A percentile compares a stretch with the other conserved stretches of the same genome.
Conservation (phyloP, 495 filamentous ascomycete genomes). For the Hyaloscypha variabilis region DNA sequence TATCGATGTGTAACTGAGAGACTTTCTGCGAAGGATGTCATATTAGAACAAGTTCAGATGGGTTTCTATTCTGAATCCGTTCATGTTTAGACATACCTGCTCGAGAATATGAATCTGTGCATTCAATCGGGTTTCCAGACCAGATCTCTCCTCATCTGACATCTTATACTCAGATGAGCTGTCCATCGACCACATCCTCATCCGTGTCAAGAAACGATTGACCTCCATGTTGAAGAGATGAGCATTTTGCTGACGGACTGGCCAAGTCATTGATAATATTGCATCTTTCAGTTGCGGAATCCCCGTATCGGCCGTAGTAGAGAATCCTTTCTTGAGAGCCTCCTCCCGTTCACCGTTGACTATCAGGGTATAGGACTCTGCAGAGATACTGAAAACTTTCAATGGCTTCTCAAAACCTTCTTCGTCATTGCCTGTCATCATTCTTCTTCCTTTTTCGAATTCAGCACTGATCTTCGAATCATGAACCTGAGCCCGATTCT, state of each 20-base stretch:
- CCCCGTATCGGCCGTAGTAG: slow-evolving; percentile 5
- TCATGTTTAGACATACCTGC: background rate
- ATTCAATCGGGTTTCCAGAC: background rate
- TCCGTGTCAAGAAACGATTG: background rate
- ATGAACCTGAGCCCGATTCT: background rate
- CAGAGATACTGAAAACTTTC: slow-evolving; percentile 17
- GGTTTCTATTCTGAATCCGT: too few relatives aligned
- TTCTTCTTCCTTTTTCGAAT: background rate
- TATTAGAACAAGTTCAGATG: background rate
- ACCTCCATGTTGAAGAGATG: slow-evolving; percentile 13
- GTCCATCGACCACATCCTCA: slow-evolving; percentile 16
- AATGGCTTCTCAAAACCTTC: background rate
- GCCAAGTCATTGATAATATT: slow-evolving; percentile 6
- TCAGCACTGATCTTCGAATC: background rate
- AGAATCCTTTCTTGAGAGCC: background rate
- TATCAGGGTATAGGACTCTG: background rate
- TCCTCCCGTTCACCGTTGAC: background rate
- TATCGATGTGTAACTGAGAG: background rate
- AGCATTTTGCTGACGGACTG: slow-evolving; percentile 1
- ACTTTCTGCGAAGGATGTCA: too few relatives aligned
- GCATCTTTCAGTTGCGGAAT: slow-evolving; percentile 15
- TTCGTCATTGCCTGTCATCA: slow-evolving; percentile 6
- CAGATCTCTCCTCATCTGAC: background rate
- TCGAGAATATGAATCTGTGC: background rate
- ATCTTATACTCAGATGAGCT: slow-evolving; percentile 6